Conservation (phyloP, 2,329 filamentous ascomycete species). For the Fusarium aywerte region DNA sequence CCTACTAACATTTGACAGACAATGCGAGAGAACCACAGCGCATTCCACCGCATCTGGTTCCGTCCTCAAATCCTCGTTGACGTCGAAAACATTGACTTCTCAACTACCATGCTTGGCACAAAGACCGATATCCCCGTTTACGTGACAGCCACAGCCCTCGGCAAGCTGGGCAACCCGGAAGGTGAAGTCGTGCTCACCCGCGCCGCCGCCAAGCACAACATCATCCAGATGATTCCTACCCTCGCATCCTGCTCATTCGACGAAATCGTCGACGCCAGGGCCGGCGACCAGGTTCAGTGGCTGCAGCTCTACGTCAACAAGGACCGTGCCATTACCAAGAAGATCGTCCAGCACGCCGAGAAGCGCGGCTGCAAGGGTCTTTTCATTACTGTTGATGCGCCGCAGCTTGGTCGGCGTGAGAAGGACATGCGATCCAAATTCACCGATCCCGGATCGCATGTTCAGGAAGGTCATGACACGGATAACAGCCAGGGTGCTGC, state of each 20-base stretch:
- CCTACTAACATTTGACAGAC: slow-evolving; percentile 65
- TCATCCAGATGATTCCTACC: slow-evolving; percentile 98
- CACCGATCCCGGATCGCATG: slow-evolving; percentile 81
- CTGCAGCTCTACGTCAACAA: slow-evolving; percentile 98
- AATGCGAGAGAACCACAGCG: slow-evolving; percentile 92
- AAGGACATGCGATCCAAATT: slow-evolving; percentile 99
- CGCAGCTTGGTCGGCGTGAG: slow-evolving; percentile 91
- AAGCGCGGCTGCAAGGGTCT: slow-evolving; percentile 90
- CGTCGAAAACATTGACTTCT: slow-evolving; percentile 86
- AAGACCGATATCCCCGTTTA: slow-evolving; percentile 91
- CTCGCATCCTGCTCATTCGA: slow-evolving; percentile 97
- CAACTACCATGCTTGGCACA: slow-evolving; percentile 92
- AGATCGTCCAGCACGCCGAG: slow-evolving; percentile 93
- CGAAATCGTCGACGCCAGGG: slow-evolving; percentile 88
- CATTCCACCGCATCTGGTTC: slow-evolving; percentile 98
- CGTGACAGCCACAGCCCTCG: slow-evolving; percentile 93
- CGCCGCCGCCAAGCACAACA: slow-evolving; percentile 84
- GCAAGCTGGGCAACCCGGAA: slow-evolving; percentile 93
- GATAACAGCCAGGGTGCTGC: slow-evolving; percentile 93
- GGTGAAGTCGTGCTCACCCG: slow-evolving; percentile 92
- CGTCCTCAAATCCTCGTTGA: slow-evolving; percentile 88
- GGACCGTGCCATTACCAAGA: slow-evolving; percentile 87
- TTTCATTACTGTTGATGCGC: slow-evolving; percentile 98
- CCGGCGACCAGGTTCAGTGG: slow-evolving; percentile 90
- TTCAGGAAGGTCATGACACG: slow-evolving; percentile 79